Conservation (phyloP, 805 yeast species). For the Yamadazyma insecticola region DNA sequence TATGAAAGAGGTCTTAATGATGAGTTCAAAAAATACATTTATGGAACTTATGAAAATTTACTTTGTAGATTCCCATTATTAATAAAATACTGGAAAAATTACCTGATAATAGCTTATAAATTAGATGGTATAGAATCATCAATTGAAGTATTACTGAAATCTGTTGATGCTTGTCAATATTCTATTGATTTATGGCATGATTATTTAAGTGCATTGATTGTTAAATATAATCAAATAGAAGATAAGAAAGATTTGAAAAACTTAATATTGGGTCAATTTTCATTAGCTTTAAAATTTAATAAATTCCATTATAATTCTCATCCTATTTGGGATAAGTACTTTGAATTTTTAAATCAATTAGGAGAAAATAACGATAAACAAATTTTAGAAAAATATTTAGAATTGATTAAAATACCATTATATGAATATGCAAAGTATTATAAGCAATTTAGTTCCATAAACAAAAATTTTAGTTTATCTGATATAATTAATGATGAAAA, state of each 20-base stretch:
- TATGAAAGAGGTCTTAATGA: conserved; percentile 8
- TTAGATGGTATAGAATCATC: conserved; percentile 52
- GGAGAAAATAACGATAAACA: conserved; percentile 33
- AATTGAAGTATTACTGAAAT: conserved; percentile 37
- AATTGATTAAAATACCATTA: conserved; percentile 58
- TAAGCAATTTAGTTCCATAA: conserved; percentile 40
- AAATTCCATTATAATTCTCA: conserved; percentile 78
- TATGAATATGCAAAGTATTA: conserved; percentile 84
- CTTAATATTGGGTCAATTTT: not conserved
- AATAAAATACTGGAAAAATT: conserved; percentile 61
- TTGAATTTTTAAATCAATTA: conserved; percentile 40
- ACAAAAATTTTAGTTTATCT: conserved; percentile 26
- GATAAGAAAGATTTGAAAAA: conserved; percentile 10
- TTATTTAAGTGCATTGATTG: conserved; percentile 49
- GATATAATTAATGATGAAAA: conserved; percentile 17
- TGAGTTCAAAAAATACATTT: conserved; percentile 16
- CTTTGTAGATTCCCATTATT: conserved; percentile 55
- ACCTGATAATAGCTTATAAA: conserved; percentile 51
- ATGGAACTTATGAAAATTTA: conserved; percentile 23
- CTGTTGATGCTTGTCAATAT: conserved; percentile 48
- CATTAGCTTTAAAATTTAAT: conserved; percentile 26
- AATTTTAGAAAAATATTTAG: conserved; percentile 39
- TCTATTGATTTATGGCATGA: conserved; percentile 70
- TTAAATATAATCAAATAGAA: conserved; percentile 28
- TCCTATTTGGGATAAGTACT: conserved; percentile 74